phyloP scores from a whole-genome alignment of 768 basidiomycete species.

The Psilocybe cyanescens region DNA sequence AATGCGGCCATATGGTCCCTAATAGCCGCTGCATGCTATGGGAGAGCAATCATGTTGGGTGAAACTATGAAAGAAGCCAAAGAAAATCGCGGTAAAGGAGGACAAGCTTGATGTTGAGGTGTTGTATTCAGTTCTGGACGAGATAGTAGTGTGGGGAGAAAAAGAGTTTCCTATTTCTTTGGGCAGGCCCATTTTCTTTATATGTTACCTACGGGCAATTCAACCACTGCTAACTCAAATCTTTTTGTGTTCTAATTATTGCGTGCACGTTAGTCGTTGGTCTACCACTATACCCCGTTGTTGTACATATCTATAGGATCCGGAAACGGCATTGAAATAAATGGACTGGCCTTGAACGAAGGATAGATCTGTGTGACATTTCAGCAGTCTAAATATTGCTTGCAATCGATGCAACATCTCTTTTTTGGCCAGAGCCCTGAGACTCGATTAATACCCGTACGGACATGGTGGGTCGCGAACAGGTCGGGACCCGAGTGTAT shows the following conservation, averaged over 20 bases:
- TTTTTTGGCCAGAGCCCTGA: neutral
- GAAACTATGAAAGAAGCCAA: constrained; percentile 73
- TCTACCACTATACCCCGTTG: constrained; percentile 16
- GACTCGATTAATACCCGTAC: neutral
- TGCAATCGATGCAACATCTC: neutral
- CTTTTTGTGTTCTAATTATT: constrained; percentile 12
- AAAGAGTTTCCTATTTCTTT: constrained; percentile 19
- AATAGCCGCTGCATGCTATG: constrained; percentile 70
- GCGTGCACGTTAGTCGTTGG: constrained; percentile 18
- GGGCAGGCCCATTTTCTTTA: constrained; percentile 25
- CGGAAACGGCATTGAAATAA: constrained; percentile 22
- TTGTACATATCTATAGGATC: constrained; percentile 15
- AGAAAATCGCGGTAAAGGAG: constrained; percentile 60
- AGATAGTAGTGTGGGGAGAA: constrained; percentile 15
- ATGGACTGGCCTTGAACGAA: constrained; percentile 17
- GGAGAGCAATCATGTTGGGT: constrained; percentile 64
- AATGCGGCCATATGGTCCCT: constrained; percentile 83
- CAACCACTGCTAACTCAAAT: constrained; percentile 13
- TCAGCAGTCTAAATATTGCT: neutral
- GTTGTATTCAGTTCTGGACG: constrained; percentile 12
- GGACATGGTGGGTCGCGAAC: neutral
- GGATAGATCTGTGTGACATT: neutral
- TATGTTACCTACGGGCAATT: constrained; percentile 21
- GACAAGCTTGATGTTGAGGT: constrained; percentile 48
- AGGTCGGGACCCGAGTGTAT: neutral